Base-by-base conservation (phyloP, 306 rosid genomes). In the Glycine tomentella region DNA sequence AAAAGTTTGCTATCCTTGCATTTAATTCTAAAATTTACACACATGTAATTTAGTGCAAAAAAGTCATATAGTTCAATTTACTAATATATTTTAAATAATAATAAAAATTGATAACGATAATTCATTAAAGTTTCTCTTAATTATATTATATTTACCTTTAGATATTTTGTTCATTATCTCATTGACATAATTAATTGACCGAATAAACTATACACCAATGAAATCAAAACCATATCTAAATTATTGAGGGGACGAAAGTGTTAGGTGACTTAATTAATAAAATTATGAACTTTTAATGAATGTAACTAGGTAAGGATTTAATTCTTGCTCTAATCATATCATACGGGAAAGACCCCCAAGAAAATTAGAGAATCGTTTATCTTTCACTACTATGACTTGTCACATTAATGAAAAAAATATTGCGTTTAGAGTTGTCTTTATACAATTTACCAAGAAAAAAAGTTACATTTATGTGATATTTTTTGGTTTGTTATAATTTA, bases 321-420 rank as follows among this genome's bases (percentile, higher is more conserved):
- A 11, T 8, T 73, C 36, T 38, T 36, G 78, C 55, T 56, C 11
- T 74, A 55, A 56, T 56, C 78, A 36, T 36, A 70, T 56, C 78
- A 36, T 36, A 70, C 7, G 45, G 50, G 50, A 38, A 73, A 73
- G 33, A 36, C 17, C 46, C 11, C 14, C 14, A 34, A 52, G 10
- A 53, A 53, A 53, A 36, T 34, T 31, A 25, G 6, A 36, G 64
- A 72, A 52, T 72, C n/a, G 9, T 44, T 16, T 34, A 9, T 7
- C 7, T 52, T 72, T 52, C 3, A 72, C 40, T 25, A 25, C 31
- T 25, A 25, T 14, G 7, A 52, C 25, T 72, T 72, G 6, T 46
- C 48, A 56, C n/a, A 31, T 72, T 51, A 4, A 14, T 8, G 3
- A 16, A 45, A 69, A 69, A 16, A 9, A 3, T 17, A 16, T 1